These are phyloP conservation scores for Tuber aestivum DNA, from an alignment of 495 filamentous ascomycete genomes.

Conservation along the genomic window DNA sequence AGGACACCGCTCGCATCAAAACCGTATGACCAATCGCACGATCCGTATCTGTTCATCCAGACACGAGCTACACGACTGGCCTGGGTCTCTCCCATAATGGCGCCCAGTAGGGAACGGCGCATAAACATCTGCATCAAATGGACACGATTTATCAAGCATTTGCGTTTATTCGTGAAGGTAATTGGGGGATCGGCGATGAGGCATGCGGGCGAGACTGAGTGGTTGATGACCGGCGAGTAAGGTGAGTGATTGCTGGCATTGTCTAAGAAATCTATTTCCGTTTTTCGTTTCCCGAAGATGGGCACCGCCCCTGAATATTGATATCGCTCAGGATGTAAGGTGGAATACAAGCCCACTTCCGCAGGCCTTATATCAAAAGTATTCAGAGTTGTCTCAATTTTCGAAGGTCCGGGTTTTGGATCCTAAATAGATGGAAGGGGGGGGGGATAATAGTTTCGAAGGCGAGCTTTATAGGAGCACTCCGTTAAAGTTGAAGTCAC, in stretches of 20 bases:
- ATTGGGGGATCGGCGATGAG: slow-evolving; percentile 2
- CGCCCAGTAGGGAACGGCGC: not conserved
- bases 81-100: not conserved
- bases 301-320: not conserved
- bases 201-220: not conserved
- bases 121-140: not conserved
- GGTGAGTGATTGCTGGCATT: not conserved
- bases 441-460: not conserved
- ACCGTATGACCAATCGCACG: not conserved
- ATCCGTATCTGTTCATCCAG: not conserved
- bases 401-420: not conserved
- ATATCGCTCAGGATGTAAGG: not conserved
- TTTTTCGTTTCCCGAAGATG: slow-evolving; percentile 2
- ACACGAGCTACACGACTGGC: not conserved
- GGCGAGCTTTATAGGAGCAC: not conserved
- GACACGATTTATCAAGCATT: not conserved
- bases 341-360: not conserved
- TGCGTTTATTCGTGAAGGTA: not conserved
- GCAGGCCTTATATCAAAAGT: not conserved
- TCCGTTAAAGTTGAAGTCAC: not conserved
- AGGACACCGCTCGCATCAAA: not conserved
- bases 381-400: not conserved
- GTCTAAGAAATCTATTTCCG: not conserved
- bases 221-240: not conserved
- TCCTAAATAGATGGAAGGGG: not conserved